Base-by-base conservation (phyloP, 108 stramenopile genomes). In the Cylindrotheca closterium region DNA sequence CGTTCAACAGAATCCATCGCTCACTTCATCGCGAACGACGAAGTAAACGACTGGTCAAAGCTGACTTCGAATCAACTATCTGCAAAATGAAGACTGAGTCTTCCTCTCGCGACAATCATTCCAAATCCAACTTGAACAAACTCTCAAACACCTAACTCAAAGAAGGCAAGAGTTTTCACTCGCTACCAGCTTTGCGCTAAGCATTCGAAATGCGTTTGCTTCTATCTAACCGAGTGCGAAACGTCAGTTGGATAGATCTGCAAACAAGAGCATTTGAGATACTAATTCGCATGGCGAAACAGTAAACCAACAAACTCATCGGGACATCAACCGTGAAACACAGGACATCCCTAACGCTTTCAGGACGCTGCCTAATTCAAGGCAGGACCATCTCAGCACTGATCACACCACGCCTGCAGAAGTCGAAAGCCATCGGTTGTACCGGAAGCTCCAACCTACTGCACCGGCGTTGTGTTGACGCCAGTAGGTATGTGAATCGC, bases 271-370 rank as follows among this genome's bases (percentile, higher is more conserved):
- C 7, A 54, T 65, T 28, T 10, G 4, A 10, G 12, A 33, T 65
- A 65, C 53, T 15, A 32, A 19, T 65, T 45, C 64, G 53, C 64
- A 65, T 37, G 7, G 64, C 53, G 64, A 51, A 65, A 42, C 64
- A 33, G 50, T 30, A 65, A 65, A 65, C 23, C 64, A 65, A 65
- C 64, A 65, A 55, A 28, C 54, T 55, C 23, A n/a, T n/a, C n/a
- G n/a, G n/a, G n/a, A n/a, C n/a, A n/a, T n/a, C n/a, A n/a, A n/a
- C n/a, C n/a, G n/a, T n/a, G n/a, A n/a, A n/a, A n/a, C n/a, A n/a
- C n/a, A n/a, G n/a, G n/a, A n/a, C n/a, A n/a, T n/a, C n/a, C n/a
- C n/a, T n/a, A n/a, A n/a, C n/a, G n/a, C n/a, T n/a, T n/a, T n/a
- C n/a, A n/a, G n/a, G n/a, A n/a, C n/a, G n/a, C n/a, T n/a, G n/a